These are phyloP conservation scores for Penicillium nordicum DNA, from an alignment of 2,329 filamentous ascomycete genomes.

Conservation along the genomic window DNA sequence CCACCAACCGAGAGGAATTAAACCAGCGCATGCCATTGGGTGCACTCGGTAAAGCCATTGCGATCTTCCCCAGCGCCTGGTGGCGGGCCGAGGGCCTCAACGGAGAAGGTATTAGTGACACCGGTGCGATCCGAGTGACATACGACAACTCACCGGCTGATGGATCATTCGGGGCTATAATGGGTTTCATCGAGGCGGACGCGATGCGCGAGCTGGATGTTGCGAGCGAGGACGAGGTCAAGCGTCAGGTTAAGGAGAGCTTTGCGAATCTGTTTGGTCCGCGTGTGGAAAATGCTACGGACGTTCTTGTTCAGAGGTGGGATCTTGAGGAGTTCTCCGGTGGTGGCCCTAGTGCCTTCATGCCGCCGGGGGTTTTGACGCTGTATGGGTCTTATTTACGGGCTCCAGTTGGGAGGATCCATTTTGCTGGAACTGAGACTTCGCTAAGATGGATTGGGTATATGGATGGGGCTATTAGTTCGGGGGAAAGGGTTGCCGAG, in stretches of 20 bases:
- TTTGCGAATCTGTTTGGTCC: constrained; percentile 2
- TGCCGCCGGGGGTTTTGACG: constrained; percentile 18
- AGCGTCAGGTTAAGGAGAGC: constrained; percentile 5
- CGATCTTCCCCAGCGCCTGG: constrained; percentile 15
- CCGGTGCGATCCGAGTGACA: constrained; percentile 17
- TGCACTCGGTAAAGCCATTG: constrained; percentile 12
- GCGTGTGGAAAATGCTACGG: constrained; percentile 12
- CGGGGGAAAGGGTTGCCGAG: constrained; percentile 17
- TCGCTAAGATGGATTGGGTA: constrained; percentile 24
- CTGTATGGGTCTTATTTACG: constrained; percentile 18
- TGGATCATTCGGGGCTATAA: constrained; percentile 23
- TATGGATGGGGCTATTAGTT: constrained; percentile 27
- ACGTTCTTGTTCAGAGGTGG: constrained; percentile 24
- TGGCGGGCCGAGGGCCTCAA: constrained; percentile 21
- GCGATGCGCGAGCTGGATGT: constrained; percentile 21
- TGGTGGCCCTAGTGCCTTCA: constrained; percentile 25
- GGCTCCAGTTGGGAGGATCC: constrained; percentile 14
- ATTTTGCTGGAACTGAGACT: constrained; percentile 28
- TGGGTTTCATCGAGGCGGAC: constrained; percentile 29
- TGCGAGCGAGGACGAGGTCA: constrained; percentile 19
- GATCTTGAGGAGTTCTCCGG: constrained; percentile 23
- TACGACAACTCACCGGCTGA: constrained; percentile 22
- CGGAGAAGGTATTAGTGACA: constrained; percentile 19
- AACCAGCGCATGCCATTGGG: constrained; percentile 17
- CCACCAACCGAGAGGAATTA: constrained; percentile 8